Evolutionary conservation across 139 green algal species (phyloP), one percentile per base, ranked within the genome.

Genomic region (Tetradesmus lagerheimii): DNA sequence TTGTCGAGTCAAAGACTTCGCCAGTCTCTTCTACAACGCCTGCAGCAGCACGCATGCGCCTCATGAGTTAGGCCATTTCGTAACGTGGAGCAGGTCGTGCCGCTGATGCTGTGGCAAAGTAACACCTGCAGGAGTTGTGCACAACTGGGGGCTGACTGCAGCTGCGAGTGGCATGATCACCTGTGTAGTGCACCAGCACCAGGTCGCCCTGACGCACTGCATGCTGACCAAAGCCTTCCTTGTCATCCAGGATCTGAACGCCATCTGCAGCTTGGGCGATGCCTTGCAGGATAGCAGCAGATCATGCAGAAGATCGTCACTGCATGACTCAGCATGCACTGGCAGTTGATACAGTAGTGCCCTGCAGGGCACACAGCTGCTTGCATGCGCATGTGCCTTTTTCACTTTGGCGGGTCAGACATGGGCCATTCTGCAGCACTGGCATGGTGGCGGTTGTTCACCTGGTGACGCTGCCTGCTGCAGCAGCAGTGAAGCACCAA

Each of bases 171-270:
- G 75, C 25, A 45, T 43, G 31, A 4, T 2, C 29, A 62, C 83
- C 57, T 62, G 57, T 80, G 35, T 83, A 89, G 41, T 89, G 84
- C 20, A 89, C 67, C 12, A 89, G 84, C n/a, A 81, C 62, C 84
- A 82, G 18, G 84, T 89, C 84, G 27, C 84, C 84, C 37, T 83
- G 35, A 1, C 18, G 38, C 16, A 57, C 84, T 2, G 64, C 38
- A 41, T 89, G 84, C 66, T 66, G 66, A 23, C 84, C 84, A 53
- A 83, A 83, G 29, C 84, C 84, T 16, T 39, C 43, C 41, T 81
- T 25, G 29, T 89, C 84, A 57, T 47, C 29, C 18, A 89, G 15
- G 3, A 89, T 16, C 27, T 89, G 20, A 41, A 89, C 39, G 37
- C 31, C 34, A 3, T 43, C 35, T 31, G 35, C 83, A 57, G 83